Evolutionary conservation across 2,329 filamentous ascomycete species (phyloP), one percentile per base, ranked within the genome.

Genomic region (Fusarium graminum): DNA sequence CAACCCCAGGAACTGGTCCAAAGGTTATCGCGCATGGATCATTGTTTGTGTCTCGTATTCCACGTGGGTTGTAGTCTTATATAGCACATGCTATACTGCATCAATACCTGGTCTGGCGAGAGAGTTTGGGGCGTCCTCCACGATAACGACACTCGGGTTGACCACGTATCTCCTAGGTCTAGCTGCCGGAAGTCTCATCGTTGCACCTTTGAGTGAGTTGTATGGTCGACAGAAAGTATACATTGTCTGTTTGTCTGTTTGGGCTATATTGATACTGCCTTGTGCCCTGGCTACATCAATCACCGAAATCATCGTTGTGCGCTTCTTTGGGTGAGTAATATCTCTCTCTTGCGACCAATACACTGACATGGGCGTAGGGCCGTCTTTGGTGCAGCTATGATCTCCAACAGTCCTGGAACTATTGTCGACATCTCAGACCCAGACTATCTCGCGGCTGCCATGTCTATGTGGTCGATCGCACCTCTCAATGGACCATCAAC

Each of bases 351-450:
- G 29, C n/a, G n/a, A 41, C 26, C 16, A n/a, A 19, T 16, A n/a
- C 36, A 25, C 52, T 63, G 30, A 63, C 34, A 28, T 10, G n/a
- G 8, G 16, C 12, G 40, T 53, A 73, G 73, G 29, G 75, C 75
- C 22, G 57, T 93, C 54, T 92, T 78, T 51, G 74, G 92, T 5
- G 86, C 92, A 7, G 92, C 91, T 40, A 91, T 96, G 87, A 89
- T 97, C 26, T 88, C 89, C 13, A 97, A 96, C 74, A 88, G 90
- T 2, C 92, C 93, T 0, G 94, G 93, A 4, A 92, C 90, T 9
- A 86, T 97, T 12, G 89, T 91, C 28, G 94, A 97, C 75, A 90
- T 97, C 47, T 88, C 92, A n/a, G 84, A 85, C 14, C 92, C 94
- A 43, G 88, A 96, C 46, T 88, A 91, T 72, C 88, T 94, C 16